Base-by-base conservation (phyloP, 1,284 basidiomycete species). In the Irpex lacteus region DNA sequence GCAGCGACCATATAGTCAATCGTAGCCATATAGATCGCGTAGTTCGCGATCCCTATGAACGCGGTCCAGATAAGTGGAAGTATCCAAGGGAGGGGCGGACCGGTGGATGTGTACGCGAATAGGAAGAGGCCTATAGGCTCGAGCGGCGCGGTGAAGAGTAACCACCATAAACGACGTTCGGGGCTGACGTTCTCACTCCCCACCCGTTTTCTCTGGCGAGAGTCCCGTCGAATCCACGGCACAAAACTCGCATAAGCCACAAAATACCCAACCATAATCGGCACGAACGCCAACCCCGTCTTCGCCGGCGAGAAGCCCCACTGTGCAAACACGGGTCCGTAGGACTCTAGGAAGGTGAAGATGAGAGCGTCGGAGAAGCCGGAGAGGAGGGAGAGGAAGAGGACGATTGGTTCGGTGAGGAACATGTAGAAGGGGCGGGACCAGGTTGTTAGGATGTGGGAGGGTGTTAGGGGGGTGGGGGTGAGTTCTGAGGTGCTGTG, bases 281-380 rank as follows among this genome's bases (percentile, higher is more conserved):
- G 52, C 52, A 53, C 13, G 19, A 53, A 53, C 52, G 52, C 52
- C 15, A 53, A 11, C 3, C 52, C 52, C 19, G 52, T 53, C 52
- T 13, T 3, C 4, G 19, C 8, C 13, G 52, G 18, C 4, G 52
- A 15, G 52, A 53, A 53, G 2, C 19, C 19, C 52, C 52, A 53
- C 19, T 53, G 52, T 1, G 3, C 0, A 19, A 53, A 53, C 0
- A 53, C 52, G 3, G 52, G 52, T 0, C 52, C 52, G 52, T 19
- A 53, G 2, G 18, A 19, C 19, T 53, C 52, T 8, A 53, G 52
- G 52, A 53, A 53, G 0, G 52, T 53, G 52, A 53, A 53, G 52
- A 53, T 53, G 52, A 53, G 52, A 11, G 52, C 52, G 52, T 53
- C 52, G 52, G 52, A 53, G 52, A 53, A 53, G 18, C 52, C 52